A percentile compares a stretch with the other conserved stretches of the same genome.
phyloP scores from a whole-genome alignment of 805 yeast species.

The Teunomyces lycoperdinae region DNA sequence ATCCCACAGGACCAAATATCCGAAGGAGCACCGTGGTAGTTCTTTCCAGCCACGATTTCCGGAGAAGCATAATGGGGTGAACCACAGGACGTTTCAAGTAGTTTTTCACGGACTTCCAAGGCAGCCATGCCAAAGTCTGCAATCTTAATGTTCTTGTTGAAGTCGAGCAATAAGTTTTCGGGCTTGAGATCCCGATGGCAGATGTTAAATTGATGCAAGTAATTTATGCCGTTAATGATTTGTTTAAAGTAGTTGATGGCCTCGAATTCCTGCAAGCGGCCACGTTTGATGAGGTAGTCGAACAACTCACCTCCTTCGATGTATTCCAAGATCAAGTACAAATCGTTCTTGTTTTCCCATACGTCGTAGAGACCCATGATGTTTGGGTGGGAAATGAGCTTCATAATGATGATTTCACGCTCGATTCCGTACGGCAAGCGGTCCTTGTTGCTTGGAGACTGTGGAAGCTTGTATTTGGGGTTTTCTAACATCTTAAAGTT shows the following conservation, averaged over 20 bases:
- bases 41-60: constrained; percentile 92
- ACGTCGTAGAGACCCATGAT: constrained; percentile 79
- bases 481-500: constrained; percentile 51
- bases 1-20: constrained; percentile 99
- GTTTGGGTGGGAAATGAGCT: constrained; percentile 72
- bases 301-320: constrained; percentile 97
- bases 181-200: constrained; percentile 89
- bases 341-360: constrained; percentile 81
- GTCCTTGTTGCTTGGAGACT: constrained; percentile 42
- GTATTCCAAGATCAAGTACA: constrained; percentile 87
- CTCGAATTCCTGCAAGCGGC: constrained; percentile 83
- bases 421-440: constrained; percentile 80
- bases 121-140: constrained; percentile 99
- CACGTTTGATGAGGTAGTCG: constrained; percentile 84
- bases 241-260: constrained; percentile 89
- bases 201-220: constrained; percentile 82
- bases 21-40: constrained; percentile 93
- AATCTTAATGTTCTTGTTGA: constrained; percentile 83
- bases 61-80: constrained; percentile 99
- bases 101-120: constrained; percentile 72
- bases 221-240: constrained; percentile 76
- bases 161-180: constrained; percentile 75
- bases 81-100: constrained; percentile 94
- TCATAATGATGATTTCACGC: constrained; percentile 83
- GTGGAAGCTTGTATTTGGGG: constrained; percentile 42